Conservation (phyloP, 2,329 filamentous ascomycete species). For the Helminthosporium solani region DNA sequence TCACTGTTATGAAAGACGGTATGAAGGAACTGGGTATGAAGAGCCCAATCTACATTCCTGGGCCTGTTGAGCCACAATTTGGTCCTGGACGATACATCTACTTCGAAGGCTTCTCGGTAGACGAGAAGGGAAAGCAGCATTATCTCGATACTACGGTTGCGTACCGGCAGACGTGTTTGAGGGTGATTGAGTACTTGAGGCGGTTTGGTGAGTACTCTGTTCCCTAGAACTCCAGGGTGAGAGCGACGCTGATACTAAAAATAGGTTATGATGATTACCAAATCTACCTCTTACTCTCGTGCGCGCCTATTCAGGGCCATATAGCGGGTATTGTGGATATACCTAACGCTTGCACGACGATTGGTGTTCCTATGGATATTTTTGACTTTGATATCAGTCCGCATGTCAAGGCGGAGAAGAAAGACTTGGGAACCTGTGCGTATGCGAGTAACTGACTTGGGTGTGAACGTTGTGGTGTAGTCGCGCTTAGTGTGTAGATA, state of each 20-base stretch:
- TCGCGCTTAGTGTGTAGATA: no score
- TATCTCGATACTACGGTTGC: slow-evolving; percentile 85
- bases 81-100: slow-evolving; percentile 78
- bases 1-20: slow-evolving; percentile 81
- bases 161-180: slow-evolving; percentile 77
- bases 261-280: slow-evolving; percentile 67
- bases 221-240: not conserved
- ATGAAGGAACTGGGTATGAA: slow-evolving; percentile 74
- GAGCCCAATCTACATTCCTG: slow-evolving; percentile 80
- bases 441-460: no score
- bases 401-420: slow-evolving; percentile 58
- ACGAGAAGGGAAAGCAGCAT: slow-evolving; percentile 84
- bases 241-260: not conserved
- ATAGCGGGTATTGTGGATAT: slow-evolving; percentile 87
- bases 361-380: slow-evolving; percentile 88
- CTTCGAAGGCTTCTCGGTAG: slow-evolving; percentile 88
- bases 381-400: slow-evolving; percentile 92
- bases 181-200: slow-evolving; percentile 76
- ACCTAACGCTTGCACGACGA: slow-evolving; percentile 85
- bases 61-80: slow-evolving; percentile 85
- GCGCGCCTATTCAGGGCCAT: slow-evolving; percentile 83
- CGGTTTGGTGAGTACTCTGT: slow-evolving; percentile 59
- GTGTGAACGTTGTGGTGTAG: no score
- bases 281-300: slow-evolving; percentile 80
- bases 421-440: slow-evolving; percentile 71